Evolutionary conservation across 805 yeast genomes (phyloP).

Genomic region (Candida montana): DNA sequence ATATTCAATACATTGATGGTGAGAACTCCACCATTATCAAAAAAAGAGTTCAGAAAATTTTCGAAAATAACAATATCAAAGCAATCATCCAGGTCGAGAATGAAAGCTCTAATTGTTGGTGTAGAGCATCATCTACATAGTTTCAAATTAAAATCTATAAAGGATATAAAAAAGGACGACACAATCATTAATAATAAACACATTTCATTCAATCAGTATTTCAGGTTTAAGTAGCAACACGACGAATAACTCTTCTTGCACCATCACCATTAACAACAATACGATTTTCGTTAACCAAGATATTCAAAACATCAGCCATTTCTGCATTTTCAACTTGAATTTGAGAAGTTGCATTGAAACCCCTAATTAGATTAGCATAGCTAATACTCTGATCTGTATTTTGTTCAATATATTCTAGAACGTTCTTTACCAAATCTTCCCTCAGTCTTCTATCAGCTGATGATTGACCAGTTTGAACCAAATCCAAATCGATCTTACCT

Average conservation of each 20-base stretch:
- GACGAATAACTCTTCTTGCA: slow-evolving; percentile 51
- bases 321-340: slow-evolving; percentile 66
- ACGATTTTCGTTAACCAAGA: slow-evolving; percentile 68
- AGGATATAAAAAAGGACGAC: too few species aligned
- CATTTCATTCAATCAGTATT: too few species aligned
- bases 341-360: slow-evolving; percentile 60
- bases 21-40: slow-evolving; percentile 59
- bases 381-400: slow-evolving; percentile 41
- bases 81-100: slow-evolving; percentile 65
- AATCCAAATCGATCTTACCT: slow-evolving; percentile 95
- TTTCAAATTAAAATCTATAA: too few species aligned
- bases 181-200: too few species aligned
- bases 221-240: slow-evolving; percentile 1
- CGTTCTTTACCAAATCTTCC: slow-evolving; percentile 63
- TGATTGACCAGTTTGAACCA: slow-evolving; percentile 94
- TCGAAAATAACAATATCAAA: slow-evolving; percentile 44
- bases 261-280: slow-evolving; percentile 69
- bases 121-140: slow-evolving; percentile 32
- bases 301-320: slow-evolving; percentile 58
- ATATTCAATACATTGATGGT: slow-evolving; percentile 64
- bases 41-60: slow-evolving; percentile 51
- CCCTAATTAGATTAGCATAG: slow-evolving; percentile 53
- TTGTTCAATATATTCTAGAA: slow-evolving; percentile 49
- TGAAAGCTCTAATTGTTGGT: slow-evolving; percentile 65
- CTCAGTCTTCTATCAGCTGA: slow-evolving; percentile 75